phyloP scores from a whole-genome alignment of 768 basidiomycete species.

The Dacryopinax primogenitus region DNA sequence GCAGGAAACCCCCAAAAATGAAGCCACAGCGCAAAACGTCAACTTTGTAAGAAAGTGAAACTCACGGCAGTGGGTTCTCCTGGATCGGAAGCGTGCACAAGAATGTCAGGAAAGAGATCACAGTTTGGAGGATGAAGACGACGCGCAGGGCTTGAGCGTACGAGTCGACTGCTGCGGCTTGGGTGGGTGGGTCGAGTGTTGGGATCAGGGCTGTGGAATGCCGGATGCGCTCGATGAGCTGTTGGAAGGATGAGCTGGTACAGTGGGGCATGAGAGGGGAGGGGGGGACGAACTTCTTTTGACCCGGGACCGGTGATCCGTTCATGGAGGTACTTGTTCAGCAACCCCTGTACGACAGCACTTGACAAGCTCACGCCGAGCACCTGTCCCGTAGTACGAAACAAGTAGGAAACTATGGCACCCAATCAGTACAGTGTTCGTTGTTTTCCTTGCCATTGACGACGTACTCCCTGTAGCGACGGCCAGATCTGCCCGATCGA shows the following conservation, averaged over 20 bases:
- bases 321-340: conserved; percentile 53
- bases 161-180: conserved; percentile 54
- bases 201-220: conserved; percentile 56
- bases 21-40: neutral
- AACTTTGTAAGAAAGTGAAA: conserved; percentile 9
- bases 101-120: conserved; percentile 51
- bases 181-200: conserved; percentile 41
- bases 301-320: conserved; percentile 69
- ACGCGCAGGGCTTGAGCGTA: conserved; percentile 68
- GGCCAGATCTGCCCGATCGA: conserved; percentile 68
- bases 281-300: conserved; percentile 41
- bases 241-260: conserved; percentile 16
- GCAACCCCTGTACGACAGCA: conserved; percentile 67
- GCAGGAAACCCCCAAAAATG: too few relatives aligned
- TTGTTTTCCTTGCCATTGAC: conserved; percentile 10
- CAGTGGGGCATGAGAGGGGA: conserved; percentile 15
- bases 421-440: conserved; percentile 13
- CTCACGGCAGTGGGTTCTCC: conserved; percentile 21
- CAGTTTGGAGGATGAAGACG: conserved; percentile 71
- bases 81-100: conserved; percentile 57
- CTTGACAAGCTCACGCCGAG: conserved; percentile 84
- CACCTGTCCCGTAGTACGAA: conserved; percentile 89
- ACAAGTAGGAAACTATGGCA: conserved; percentile 82
- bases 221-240: conserved; percentile 62
- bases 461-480: conserved; percentile 80